A percentile compares a stretch with the other conserved stretches of the same genome.
Evolutionary conservation across 1,284 basidiomycete species (phyloP).

Genomic region (Singerocomus rubriflavus): DNA sequence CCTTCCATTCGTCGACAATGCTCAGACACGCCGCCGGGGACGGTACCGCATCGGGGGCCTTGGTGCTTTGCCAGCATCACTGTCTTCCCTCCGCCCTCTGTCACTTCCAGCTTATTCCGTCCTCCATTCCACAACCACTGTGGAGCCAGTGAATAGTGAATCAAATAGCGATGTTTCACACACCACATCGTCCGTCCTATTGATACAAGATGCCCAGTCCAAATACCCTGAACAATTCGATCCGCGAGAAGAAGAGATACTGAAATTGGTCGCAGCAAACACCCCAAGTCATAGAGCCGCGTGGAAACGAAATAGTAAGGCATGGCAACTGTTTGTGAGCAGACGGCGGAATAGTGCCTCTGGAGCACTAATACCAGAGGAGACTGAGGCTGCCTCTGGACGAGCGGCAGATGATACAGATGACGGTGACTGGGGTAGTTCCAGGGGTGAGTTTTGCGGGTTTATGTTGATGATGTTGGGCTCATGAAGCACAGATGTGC

Average conservation of each 20-base stretch:
- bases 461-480: not conserved
- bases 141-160: not conserved
- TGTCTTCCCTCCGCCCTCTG: constrained; percentile 59
- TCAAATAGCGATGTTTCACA: constrained; percentile 1
- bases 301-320: constrained; percentile 61
- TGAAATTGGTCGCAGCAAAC: constrained; percentile 61
- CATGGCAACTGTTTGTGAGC: constrained; percentile 61
- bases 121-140: constrained; percentile 31
- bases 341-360: constrained; percentile 39
- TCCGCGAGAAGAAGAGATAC: constrained; percentile 52
- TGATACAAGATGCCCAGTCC: constrained; percentile 4
- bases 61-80: constrained; percentile 50
- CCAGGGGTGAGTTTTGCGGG: constrained; percentile 22
- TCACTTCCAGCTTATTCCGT: constrained; percentile 64
- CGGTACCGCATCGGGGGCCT: constrained; percentile 31
- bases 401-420: constrained; percentile 16
- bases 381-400: constrained; percentile 37
- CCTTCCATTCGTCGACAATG: constrained; percentile 48
- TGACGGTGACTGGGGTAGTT: constrained; percentile 23
- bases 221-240: constrained; percentile 33
- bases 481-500: constrained; percentile 20
- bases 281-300: constrained; percentile 67
- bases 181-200: not conserved
- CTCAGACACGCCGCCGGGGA: constrained; percentile 32
- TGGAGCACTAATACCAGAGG: constrained; percentile 45